A percentile compares a stretch with the other conserved stretches of the same genome.
These are phyloP conservation scores for Platanthera guangdongensis DNA, from an alignment of 106 monocot genomes.

Conservation along the genomic window DNA sequence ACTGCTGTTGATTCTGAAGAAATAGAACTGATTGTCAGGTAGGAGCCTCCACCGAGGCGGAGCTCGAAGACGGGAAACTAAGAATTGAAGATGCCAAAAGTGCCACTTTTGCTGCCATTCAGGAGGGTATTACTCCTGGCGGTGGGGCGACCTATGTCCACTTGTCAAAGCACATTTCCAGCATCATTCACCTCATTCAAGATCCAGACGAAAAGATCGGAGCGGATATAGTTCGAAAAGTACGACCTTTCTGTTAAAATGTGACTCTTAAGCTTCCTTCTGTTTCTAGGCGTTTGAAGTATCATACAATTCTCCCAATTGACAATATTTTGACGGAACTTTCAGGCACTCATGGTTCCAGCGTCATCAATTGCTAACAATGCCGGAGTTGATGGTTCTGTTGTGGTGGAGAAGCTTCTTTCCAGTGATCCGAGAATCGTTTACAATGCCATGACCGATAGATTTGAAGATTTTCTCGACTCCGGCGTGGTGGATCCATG, in stretches of 20 bases:
- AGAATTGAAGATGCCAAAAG: constrained; percentile 95
- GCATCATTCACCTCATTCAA: constrained; percentile 38
- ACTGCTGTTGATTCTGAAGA: constrained; percentile 14
- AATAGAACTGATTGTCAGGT: constrained; percentile 48
- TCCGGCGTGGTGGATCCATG: constrained; percentile 86
- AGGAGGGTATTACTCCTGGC: constrained; percentile 89
- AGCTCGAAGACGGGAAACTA: constrained; percentile 88
- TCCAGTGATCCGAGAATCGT: constrained; percentile 60
- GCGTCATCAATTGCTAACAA: constrained; percentile 73
- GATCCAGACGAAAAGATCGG: constrained; percentile 88
- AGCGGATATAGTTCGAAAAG: constrained; percentile 80
- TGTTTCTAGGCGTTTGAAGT: background rate
- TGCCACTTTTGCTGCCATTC: constrained; percentile 90
- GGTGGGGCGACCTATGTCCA: constrained; percentile 85
- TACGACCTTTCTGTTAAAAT: constrained; percentile 3
- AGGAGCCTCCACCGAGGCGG: constrained; percentile 81
- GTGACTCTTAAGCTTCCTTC: background rate
- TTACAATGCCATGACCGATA: constrained; percentile 77
- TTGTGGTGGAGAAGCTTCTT: constrained; percentile 74
- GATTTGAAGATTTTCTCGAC: constrained; percentile 60
- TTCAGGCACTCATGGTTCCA: constrained; percentile 87
- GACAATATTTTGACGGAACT: background rate
- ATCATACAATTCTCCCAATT: background rate
- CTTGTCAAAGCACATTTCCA: constrained; percentile 66
- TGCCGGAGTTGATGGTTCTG: constrained; percentile 63